Percentiles rank a stretch among this genome's conserved stretches.
Conservation (phyloP, 164 flowering plant genomes). For the Nelumbo lutea region DNA sequence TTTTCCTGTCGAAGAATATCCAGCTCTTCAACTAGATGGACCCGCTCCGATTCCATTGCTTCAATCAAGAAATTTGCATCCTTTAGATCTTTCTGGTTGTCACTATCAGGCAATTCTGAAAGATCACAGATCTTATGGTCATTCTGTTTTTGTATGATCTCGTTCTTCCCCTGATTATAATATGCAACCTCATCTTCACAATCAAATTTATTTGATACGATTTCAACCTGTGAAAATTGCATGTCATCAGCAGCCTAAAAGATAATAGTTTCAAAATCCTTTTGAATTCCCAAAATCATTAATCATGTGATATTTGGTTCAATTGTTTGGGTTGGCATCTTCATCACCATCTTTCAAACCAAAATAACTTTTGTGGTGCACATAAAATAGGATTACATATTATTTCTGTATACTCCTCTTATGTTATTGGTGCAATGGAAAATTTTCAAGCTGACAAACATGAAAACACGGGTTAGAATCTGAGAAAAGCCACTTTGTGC, state of each 20-base stretch:
- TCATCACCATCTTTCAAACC: too few relatives aligned
- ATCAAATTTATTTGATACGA: slow-evolving; percentile 23
- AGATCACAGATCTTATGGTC: slow-evolving; percentile 15
- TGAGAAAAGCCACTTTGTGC: too few relatives aligned
- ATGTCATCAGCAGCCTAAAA: slow-evolving; percentile 1
- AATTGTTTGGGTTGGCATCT: too few relatives aligned
- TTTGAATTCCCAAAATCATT: background rate
- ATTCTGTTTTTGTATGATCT: slow-evolving; percentile 12
- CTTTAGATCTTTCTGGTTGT: slow-evolving; percentile 33
- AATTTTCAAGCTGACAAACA: too few relatives aligned
- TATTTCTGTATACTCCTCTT: too few relatives aligned
- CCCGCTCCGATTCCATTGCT: slow-evolving; percentile 42
- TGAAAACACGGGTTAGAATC: too few relatives aligned
- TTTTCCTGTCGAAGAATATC: slow-evolving; percentile 36
- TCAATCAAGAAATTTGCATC: slow-evolving; percentile 44
- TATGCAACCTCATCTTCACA: slow-evolving; percentile 34
- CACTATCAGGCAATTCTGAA: slow-evolving; percentile 16
- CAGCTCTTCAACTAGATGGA: slow-evolving; percentile 33
- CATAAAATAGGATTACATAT: too few relatives aligned
- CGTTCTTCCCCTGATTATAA: slow-evolving; percentile 20
- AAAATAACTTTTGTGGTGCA: too few relatives aligned
- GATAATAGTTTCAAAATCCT: background rate
- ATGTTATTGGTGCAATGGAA: too few relatives aligned
- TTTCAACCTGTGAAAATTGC: slow-evolving; percentile 35
- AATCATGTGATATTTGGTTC: background rate